phyloP scores from a whole-genome alignment of 345 rosid species.

The Theobroma cacao region DNA sequence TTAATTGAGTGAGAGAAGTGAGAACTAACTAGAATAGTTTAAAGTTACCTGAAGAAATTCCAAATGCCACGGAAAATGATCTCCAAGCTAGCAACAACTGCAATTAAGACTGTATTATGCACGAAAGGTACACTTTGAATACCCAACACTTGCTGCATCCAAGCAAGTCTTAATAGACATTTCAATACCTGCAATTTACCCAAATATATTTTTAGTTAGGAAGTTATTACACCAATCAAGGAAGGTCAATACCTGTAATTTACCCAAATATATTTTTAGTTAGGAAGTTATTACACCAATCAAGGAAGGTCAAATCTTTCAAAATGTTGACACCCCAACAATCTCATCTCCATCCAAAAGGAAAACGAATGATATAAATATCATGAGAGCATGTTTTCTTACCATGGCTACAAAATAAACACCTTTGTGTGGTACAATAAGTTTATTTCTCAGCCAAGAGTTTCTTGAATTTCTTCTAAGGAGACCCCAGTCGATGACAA shows the following conservation, averaged over 20 bases:
- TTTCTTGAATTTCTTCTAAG: conserved; percentile 51
- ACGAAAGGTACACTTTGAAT: conserved; percentile 50
- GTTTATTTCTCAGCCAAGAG: conserved; percentile 84
- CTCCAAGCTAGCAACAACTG: conserved; percentile 62
- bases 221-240: neutral
- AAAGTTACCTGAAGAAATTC: conserved; percentile 80
- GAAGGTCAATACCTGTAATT: too few relatives aligned
- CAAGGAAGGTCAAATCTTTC: neutral
- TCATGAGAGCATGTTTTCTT: conserved; percentile 5
- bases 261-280: neutral
- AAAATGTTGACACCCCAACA: neutral
- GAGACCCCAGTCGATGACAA: conserved; percentile 80
- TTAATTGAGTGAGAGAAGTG: too few relatives aligned
- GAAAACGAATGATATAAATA: neutral
- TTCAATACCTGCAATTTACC: conserved; percentile 53
- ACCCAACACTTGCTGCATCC: conserved; percentile 77
- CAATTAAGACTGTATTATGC: conserved; percentile 49
- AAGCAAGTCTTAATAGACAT: conserved; percentile 66
- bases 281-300: neutral
- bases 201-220: neutral
- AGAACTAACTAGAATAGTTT: neutral
- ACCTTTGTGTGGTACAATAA: conserved; percentile 44
- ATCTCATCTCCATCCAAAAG: neutral
- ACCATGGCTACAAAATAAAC: conserved; percentile 77
- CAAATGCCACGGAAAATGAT: conserved; percentile 81